Conservation (phyloP, 108 stramenopile genomes). For the Aureococcus anophagefferens region DNA sequence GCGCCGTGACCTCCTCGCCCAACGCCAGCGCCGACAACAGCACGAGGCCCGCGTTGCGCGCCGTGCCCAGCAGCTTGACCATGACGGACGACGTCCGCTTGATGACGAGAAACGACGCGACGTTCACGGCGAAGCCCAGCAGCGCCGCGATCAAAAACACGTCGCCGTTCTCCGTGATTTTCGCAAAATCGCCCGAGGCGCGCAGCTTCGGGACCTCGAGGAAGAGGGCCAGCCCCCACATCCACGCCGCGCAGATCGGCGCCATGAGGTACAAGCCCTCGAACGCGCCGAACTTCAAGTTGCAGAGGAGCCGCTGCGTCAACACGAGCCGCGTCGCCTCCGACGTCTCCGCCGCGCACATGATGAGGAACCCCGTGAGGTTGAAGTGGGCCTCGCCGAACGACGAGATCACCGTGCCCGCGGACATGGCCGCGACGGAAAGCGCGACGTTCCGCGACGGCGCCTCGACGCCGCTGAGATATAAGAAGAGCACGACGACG, state of each 20-base stretch:
- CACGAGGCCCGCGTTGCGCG: not conserved
- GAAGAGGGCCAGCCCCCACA: conserved; percentile 9
- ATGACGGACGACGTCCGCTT: conserved; percentile 21
- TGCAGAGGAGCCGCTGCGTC: conserved; percentile 16
- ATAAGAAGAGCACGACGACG: conserved; percentile 10
- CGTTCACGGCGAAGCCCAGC: conserved; percentile 23
- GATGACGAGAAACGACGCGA: conserved; percentile 20
- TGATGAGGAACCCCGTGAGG: conserved; percentile 15
- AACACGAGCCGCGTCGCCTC: conserved; percentile 23
- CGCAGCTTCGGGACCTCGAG: conserved; percentile 10
- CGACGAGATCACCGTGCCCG: conserved; percentile 19
- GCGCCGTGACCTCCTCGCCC: not conserved
- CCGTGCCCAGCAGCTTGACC: conserved; percentile 19
- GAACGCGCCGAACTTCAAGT: conserved; percentile 20
- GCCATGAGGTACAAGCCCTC: conserved; percentile 25
- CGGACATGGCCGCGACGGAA: conserved; percentile 5
- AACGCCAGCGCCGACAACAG: not conserved
- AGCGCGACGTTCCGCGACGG: conserved; percentile 1
- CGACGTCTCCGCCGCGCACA: conserved; percentile 5
- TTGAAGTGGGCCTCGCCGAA: conserved; percentile 5
- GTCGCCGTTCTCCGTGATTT: conserved; percentile 1
- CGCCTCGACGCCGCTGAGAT: not conserved
- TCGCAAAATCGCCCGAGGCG: conserved; percentile 8
- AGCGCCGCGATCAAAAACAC: conserved; percentile 4
- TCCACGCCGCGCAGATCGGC: conserved; percentile 12